Base-by-base conservation (phyloP, 2,329 filamentous ascomycete genomes). In the Talaromyces marneffei region DNA sequence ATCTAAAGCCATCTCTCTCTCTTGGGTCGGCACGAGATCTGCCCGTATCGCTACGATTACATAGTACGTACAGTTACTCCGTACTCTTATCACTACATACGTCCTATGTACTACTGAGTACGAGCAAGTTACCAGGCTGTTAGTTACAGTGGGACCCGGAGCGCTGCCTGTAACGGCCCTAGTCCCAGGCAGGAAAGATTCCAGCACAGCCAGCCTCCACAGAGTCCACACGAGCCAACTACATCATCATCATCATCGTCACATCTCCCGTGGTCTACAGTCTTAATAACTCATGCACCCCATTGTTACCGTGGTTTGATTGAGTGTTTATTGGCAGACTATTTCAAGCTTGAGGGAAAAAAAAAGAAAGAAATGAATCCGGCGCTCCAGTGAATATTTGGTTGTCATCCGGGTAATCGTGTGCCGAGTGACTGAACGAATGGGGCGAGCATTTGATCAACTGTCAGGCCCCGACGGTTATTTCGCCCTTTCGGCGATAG, bases 161-260 rank as follows among this genome's bases (percentile, higher is more conserved):
- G 31, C 37, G 23, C 29, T 23, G 37, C 40, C 33, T 59, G 57
- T 59, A 59, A 52, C 44, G 9, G 23, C 20, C 23, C 57, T 59
- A 59, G 57, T 4, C 16, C 25, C 1, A 1, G 54, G 6, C 3
- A 44, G 57, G 57, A 35, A 60, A 54, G 18, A 12, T 54, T 33
- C 57, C 48, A 60, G 57, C 57, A 60, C 57, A 53, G 57, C 57
- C 57, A 33, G 44, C 35, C 20, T 50, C 16, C 42, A 39, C 57
- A 33, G 44, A 25, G 16, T 50, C 16, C 42, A 39, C 56, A 60
- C 57, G 48, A 48, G 44, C 57, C 57, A 60, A 53, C 57, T 33
- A 39, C 57, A 60, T 54, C 46, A 59, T 39, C 40, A 29, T 18
- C n/a, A 46, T 60, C 48, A 54, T 35, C 57, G 53, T 62, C 27